Conservation (phyloP, 768 basidiomycete genomes). For the Tulasnella sp. region DNA sequence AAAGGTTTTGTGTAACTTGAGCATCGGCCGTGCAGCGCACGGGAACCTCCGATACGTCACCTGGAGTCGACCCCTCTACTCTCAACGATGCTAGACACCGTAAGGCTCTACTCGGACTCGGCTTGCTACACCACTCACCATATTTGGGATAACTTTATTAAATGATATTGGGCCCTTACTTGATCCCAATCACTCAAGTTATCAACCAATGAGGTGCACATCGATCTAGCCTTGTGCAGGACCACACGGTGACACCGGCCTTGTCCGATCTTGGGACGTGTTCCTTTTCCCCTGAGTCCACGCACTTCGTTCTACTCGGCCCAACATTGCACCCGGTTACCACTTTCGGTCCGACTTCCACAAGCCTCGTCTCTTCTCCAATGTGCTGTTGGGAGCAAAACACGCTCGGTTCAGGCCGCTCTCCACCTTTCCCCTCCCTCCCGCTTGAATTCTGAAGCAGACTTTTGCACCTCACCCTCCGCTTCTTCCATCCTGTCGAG, state of each 20-base stretch:
- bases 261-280: background rate
- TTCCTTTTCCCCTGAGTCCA: background rate
- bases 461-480: background rate
- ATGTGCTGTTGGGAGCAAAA: too few species aligned
- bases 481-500: background rate
- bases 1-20: background rate
- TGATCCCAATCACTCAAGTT: background rate
- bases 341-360: background rate
- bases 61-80: background rate
- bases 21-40: background rate
- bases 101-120: background rate
- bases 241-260: background rate
- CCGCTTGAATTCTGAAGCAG: constrained; percentile 1
- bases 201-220: background rate
- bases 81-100: background rate
- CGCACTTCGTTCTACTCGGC: background rate
- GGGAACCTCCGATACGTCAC: constrained; percentile 4
- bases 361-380: background rate
- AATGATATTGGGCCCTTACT: background rate
- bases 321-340: background rate
- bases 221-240: background rate
- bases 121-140: background rate
- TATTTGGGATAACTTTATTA: background rate
- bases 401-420: too few species aligned
- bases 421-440: background rate